These are phyloP conservation scores for Aspergillus latus DNA, from an alignment of 2,329 filamentous ascomycete genomes.

Conservation along the genomic window DNA sequence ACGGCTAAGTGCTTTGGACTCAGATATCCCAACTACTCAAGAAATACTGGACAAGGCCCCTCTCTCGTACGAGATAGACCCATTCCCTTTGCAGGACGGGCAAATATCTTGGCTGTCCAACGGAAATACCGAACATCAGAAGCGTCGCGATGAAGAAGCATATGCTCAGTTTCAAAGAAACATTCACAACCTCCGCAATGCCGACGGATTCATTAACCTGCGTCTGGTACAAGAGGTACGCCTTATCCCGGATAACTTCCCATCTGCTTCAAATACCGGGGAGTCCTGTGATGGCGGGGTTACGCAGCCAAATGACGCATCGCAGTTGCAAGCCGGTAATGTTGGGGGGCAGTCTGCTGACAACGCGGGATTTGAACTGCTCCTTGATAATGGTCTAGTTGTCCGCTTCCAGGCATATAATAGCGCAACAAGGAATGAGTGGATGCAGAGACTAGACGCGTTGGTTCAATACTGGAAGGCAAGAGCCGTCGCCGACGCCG, in stretches of 20 bases:
- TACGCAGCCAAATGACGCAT: conserved; percentile 40
- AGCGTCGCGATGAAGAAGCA: conserved; percentile 58
- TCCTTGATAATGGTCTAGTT: conserved; percentile 61
- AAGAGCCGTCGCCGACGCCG: conserved; percentile 57
- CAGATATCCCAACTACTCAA: conserved; percentile 53
- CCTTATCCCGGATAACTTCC: conserved; percentile 52
- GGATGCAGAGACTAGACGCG: conserved; percentile 58
- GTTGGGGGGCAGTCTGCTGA: conserved; percentile 55
- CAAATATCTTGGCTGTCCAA: conserved; percentile 58
- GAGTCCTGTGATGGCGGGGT: conserved; percentile 51
- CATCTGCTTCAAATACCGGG: conserved; percentile 55
- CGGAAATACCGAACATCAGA: conserved; percentile 47
- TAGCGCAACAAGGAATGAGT: conserved; percentile 58
- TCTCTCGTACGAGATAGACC: conserved; percentile 61
- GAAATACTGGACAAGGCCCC: conserved; percentile 60
- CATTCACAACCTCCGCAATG: conserved; percentile 56
- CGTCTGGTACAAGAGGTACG: conserved; percentile 58
- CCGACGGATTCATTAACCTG: conserved; percentile 66
- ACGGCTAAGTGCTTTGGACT: conserved; percentile 47
- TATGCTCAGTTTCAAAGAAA: conserved; percentile 60
- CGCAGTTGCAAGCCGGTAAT: conserved; percentile 51
- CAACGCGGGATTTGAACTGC: conserved; percentile 61
- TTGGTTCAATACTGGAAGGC: conserved; percentile 63
- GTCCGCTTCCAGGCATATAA: conserved; percentile 62
- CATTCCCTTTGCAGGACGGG: conserved; percentile 56